Evolutionary conservation across 2,329 filamentous ascomycete genomes (phyloP).

Genomic region (Hymenoscyphus salicellus): DNA sequence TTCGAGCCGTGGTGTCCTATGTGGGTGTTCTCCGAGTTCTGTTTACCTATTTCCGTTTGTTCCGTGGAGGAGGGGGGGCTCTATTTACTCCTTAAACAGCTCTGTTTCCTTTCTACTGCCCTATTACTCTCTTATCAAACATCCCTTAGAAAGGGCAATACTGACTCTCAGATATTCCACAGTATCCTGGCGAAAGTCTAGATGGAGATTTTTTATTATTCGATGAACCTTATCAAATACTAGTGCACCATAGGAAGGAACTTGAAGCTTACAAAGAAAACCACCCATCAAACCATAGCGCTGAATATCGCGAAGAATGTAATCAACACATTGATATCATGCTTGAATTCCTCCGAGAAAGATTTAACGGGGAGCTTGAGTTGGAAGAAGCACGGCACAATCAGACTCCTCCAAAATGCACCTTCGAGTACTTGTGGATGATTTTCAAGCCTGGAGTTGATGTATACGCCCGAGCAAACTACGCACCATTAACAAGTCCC

Average conservation of each 20-base stretch:
- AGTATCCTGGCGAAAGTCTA: no score
- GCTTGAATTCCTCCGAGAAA: not conserved
- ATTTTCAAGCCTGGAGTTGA: not conserved
- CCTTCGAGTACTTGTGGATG: constrained; percentile 1
- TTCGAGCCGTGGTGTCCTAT: not conserved
- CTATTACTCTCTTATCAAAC: no score
- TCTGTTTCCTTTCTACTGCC: no score
- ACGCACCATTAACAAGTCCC: not conserved
- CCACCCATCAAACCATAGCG: not conserved
- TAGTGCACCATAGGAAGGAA: not conserved
- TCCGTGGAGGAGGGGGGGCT: no score
- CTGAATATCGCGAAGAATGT: not conserved
- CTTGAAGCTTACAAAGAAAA: not conserved
- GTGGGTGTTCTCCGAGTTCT: no score
- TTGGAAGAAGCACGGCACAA: constrained; percentile 1
- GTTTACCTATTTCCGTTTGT: no score
- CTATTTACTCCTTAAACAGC: no score
- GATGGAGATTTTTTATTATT: not conserved
- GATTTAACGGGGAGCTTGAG: not conserved
- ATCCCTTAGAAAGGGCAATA: no score
- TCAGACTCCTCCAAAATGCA: not conserved
- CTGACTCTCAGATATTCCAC: no score
- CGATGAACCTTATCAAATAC: not conserved
- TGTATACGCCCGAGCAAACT: not conserved
- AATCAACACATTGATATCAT: constrained; percentile 4